A percentile compares a stretch with the other conserved stretches of the same genome.
phyloP scores from a whole-genome alignment of 225 moss, liverwort and hornwort species.

The Polytrichum formosum region DNA sequence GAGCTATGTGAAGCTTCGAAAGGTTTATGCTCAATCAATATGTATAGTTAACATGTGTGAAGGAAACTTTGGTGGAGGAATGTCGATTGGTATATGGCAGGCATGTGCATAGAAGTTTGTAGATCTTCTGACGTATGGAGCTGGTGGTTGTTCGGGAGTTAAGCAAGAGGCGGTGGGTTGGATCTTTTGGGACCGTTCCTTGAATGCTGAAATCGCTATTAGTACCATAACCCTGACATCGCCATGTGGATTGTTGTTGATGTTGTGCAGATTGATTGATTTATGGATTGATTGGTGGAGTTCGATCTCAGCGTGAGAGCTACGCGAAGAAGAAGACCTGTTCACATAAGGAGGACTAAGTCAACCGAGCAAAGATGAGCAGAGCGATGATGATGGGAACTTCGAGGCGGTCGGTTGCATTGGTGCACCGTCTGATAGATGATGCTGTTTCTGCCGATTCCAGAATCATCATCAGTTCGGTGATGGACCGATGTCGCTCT shows the following conservation, averaged over 20 bases:
- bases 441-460: slow-evolving; percentile 1
- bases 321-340: neutral
- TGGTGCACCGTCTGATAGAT: slow-evolving; percentile 13
- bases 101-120: too few relatives aligned
- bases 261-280: neutral
- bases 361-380: neutral
- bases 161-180: too few relatives aligned
- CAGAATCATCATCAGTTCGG: neutral
- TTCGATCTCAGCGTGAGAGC: neutral
- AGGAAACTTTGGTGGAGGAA: too few relatives aligned
- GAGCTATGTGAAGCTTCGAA: too few relatives aligned
- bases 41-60: too few relatives aligned
- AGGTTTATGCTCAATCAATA: too few relatives aligned
- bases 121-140: too few relatives aligned
- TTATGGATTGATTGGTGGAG: neutral
- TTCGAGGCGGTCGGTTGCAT: slow-evolving; percentile 26
- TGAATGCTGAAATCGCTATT: too few relatives aligned
- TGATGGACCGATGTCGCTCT: neutral
- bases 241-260: neutral
- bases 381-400: slow-evolving; percentile 19
- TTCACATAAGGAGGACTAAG: neutral
- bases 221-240: too few relatives aligned
- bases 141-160: too few relatives aligned
- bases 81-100: too few relatives aligned
- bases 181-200: too few relatives aligned